Conservation (phyloP, 1,284 basidiomycete species). For the Trichosporon sp. region DNA sequence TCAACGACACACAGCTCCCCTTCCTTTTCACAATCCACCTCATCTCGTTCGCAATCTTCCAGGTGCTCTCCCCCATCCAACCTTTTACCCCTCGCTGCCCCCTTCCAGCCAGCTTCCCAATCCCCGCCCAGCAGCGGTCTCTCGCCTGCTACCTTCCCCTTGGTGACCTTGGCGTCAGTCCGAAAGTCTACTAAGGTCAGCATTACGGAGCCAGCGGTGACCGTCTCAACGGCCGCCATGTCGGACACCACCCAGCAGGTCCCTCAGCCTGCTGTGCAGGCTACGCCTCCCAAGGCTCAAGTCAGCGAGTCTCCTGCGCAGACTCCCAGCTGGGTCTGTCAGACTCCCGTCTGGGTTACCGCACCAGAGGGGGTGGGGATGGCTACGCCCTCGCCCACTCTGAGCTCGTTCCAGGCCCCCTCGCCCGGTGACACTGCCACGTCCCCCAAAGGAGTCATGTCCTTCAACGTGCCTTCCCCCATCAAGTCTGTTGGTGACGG, state of each 20-base stretch:
- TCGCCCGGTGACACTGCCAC: background rate
- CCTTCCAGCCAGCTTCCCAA: background rate
- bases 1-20: constrained; percentile 1
- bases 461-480: constrained; percentile 6
- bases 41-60: background rate
- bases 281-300: background rate
- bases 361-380: background rate
- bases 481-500: background rate
- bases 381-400: constrained; percentile 9
- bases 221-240: background rate
- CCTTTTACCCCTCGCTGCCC: constrained; percentile 1
- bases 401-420: background rate
- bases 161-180: background rate
- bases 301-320: background rate
- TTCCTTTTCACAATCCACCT: constrained; percentile 8
- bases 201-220: background rate
- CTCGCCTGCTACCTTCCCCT: background rate
- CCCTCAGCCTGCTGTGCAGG: background rate
- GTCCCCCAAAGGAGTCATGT: constrained; percentile 4
- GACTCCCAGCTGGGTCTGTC: background rate
- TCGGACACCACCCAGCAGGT: background rate
- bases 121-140: background rate
- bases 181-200: background rate
- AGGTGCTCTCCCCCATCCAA: background rate
- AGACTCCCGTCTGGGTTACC: constrained; percentile 11